phyloP scores from a whole-genome alignment of 768 basidiomycete species.

The Boletus sp. region DNA sequence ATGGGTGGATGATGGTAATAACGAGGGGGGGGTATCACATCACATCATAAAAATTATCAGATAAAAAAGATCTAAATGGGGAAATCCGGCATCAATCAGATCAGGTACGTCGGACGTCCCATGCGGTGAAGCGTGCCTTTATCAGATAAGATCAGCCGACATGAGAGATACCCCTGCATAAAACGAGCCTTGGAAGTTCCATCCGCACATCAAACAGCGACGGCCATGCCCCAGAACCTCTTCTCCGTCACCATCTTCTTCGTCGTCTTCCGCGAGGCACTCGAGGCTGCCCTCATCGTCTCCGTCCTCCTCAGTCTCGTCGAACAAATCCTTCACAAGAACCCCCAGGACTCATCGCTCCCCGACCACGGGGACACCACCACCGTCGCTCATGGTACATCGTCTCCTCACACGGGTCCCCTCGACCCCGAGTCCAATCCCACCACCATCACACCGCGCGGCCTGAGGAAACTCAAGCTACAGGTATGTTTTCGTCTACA shows the following conservation, averaged over 20 bases:
- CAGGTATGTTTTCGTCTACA: slow-evolving; percentile 42
- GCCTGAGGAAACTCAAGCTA: slow-evolving; percentile 67
- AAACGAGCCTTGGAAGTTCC: neutral
- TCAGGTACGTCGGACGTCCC: neutral
- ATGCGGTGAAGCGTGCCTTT: neutral
- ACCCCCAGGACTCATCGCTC: neutral
- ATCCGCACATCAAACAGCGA: too few relatives aligned
- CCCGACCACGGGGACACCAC: neutral
- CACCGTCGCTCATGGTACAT: neutral
- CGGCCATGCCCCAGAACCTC: slow-evolving; percentile 39
- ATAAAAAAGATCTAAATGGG: neutral
- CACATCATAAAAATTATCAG: neutral
- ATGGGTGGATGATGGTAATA: too few relatives aligned
- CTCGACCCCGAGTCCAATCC: slow-evolving; percentile 26
- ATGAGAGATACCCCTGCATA: neutral
- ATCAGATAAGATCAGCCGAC: slow-evolving; percentile 1
- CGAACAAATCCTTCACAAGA: slow-evolving; percentile 69
- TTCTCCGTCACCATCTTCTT: slow-evolving; percentile 95
- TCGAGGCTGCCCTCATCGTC: slow-evolving; percentile 91
- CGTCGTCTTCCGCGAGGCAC: slow-evolving; percentile 92
- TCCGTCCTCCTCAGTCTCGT: slow-evolving; percentile 89
- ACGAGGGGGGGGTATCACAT: too few relatives aligned
- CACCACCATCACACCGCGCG: slow-evolving; percentile 35
- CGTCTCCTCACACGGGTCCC: neutral
- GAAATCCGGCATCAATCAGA: neutral